phyloP scores from a whole-genome alignment of 305 asterid genomes.

The Stenogyne calaminthoides region DNA sequence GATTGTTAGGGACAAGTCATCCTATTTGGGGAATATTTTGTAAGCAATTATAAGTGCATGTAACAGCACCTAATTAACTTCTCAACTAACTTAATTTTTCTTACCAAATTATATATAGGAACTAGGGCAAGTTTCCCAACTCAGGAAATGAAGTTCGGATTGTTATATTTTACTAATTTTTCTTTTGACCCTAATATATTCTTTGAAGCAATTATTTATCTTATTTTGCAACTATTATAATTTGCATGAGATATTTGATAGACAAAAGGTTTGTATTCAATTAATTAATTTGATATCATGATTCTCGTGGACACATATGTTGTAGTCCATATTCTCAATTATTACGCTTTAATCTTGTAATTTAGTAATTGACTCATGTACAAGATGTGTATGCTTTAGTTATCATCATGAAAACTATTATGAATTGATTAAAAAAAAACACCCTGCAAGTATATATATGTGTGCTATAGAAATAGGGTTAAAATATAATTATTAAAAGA shows the following conservation, averaged over 20 bases:
- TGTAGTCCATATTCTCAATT: no score
- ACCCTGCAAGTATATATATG: no score
- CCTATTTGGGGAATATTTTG: not conserved
- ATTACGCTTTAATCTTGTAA: no score
- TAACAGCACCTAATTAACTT: conserved; percentile 36
- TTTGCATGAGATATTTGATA: no score
- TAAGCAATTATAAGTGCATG: conserved; percentile 32
- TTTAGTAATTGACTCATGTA: not conserved
- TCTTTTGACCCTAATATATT: not conserved
- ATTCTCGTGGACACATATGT: not conserved
- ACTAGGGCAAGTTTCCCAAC: not conserved
- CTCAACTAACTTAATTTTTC: conserved; percentile 25
- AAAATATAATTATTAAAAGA: no score
- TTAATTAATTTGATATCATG: not conserved
- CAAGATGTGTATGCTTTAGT: not conserved
- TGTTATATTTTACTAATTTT: conserved; percentile 8
- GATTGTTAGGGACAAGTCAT: conserved; percentile 21
- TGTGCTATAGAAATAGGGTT: no score
- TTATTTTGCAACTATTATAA: not conserved
- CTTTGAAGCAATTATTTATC: not conserved
- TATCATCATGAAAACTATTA: not conserved
- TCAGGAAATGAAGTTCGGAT: not conserved
- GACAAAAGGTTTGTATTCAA: no score
- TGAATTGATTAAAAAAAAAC: no score
- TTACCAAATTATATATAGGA: no score